Conservation (phyloP, 2,329 filamentous ascomycete genomes). For the Lasiodiplodia citricola region DNA sequence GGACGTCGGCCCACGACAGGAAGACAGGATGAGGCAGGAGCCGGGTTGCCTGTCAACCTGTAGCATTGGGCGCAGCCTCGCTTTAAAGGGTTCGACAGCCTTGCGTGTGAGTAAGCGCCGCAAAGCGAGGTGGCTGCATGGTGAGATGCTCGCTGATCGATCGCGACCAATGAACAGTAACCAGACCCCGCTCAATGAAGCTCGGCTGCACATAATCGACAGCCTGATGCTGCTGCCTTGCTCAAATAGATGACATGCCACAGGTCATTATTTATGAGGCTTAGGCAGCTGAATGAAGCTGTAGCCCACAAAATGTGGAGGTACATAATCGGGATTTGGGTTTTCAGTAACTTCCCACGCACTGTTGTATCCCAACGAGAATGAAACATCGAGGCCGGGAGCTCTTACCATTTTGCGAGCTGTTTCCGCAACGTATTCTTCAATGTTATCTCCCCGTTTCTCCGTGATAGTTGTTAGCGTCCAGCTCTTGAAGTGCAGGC, state of each 20-base stretch:
- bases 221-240: neutral
- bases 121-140: neutral
- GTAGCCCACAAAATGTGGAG: no score
- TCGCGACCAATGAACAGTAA: neutral
- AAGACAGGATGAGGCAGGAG: neutral
- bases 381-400: no score
- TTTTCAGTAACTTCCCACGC: neutral
- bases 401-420: no score
- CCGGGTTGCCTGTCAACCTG: neutral
- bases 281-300: no score
- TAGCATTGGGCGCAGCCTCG: neutral
- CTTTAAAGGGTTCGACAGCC: neutral
- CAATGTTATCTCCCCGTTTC: neutral
- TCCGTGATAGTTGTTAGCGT: neutral
- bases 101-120: neutral
- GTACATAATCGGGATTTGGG: no score
- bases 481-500: neutral
- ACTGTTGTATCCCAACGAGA: neutral
- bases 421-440: neutral
- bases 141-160: neutral
- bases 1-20: neutral
- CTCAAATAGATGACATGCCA: accelerated
- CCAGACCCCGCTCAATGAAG: neutral
- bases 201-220: neutral
- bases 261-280: no score